phyloP scores from a whole-genome alignment of 2,329 filamentous ascomycete genomes.

The Trematosphaeria pertusa region DNA sequence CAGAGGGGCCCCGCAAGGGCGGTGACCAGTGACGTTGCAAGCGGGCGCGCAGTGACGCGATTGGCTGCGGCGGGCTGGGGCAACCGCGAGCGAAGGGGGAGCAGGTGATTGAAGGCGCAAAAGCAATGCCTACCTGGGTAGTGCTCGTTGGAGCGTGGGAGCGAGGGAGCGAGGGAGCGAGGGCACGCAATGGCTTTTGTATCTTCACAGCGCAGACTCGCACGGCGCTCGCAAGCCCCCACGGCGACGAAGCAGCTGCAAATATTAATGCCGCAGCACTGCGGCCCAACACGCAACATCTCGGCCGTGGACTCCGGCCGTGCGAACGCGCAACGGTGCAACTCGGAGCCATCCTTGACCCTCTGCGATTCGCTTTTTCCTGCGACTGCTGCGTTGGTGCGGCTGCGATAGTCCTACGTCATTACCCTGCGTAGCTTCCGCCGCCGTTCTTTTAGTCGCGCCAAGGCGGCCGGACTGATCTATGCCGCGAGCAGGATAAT shows the following conservation, averaged over 20 bases:
- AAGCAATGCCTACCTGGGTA: constrained; percentile 20
- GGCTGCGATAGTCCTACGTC: constrained; percentile 28
- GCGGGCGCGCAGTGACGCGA: constrained; percentile 19
- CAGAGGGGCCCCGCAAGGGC: constrained; percentile 28
- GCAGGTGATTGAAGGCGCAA: constrained; percentile 16
- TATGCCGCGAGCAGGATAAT: constrained; percentile 17
- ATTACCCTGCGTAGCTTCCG: constrained; percentile 23
- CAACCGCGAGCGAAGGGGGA: constrained; percentile 1
- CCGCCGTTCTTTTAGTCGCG: constrained; percentile 29
- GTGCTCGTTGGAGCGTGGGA: constrained; percentile 2
- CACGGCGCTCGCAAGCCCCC: constrained; percentile 13
- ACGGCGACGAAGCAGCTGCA: constrained; percentile 2
- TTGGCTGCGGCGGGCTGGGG: constrained; percentile 25
- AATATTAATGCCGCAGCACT: constrained; percentile 37
- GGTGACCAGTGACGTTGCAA: constrained; percentile 40
- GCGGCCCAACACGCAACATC: constrained; percentile 27
- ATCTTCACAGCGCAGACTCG: constrained; percentile 7
- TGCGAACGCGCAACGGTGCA: constrained; percentile 13
- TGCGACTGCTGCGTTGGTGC: no score
- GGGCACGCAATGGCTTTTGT: constrained; percentile 14
- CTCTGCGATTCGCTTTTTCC: no score
- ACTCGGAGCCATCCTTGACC: no score
- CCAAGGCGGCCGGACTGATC: constrained; percentile 30
- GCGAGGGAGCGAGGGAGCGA: constrained; percentile 9
- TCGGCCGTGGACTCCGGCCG: constrained; percentile 36